Evolutionary conservation across 2,329 filamentous ascomycete species (phyloP), one percentile per base, ranked within the genome.

Genomic region (Ceratocystis destructans): DNA sequence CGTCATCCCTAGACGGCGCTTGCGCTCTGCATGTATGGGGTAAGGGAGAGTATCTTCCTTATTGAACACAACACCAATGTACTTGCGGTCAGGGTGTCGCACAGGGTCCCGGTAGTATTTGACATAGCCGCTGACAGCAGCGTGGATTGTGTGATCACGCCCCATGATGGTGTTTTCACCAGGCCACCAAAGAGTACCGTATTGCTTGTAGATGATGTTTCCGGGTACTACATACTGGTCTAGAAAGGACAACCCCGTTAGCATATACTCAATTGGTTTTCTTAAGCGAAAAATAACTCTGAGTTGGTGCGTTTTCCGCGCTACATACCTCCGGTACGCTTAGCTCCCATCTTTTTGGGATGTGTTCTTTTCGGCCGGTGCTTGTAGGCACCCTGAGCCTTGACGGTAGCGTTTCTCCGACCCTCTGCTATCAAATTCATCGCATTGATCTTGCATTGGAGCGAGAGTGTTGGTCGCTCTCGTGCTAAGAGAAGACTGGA

Each of bases 171-270:
- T 90, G 78, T 99, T 97, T 75, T 97, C 94, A 72, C 94, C 94
- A 0, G 94, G 88, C 75, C 87, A 93, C 94, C 94, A 99, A 72
- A 87, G 84, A 3, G 94, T 95, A 72, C 94, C 94, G 72, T 93
- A 87, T 77, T 99, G 94, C 75, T 90, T 91, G 83, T 94, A 99
- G 77, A 99, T 89, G 77, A 99, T 99, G 79, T 96, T 97, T 65
- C 94, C 94, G 3, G 92, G 88, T 67, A 96, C 88, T 45, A 99
- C 94, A 76, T 87, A 96, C 79, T 96, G 88, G 74, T 93, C 88
- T 92, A 73, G 67, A 20, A 48, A 41, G 46, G 17, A 3, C 12
- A 41, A 2, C 7, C 33, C 28, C 8, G n/a, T 59, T 37, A 59
- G 55, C 17, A 59, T 0, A 37, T 20, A 17, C 17, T 2, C 28